Evolutionary conservation across 2,329 filamentous ascomycete genomes (phyloP).

Genomic region (Mycosphaerella sp.): DNA sequence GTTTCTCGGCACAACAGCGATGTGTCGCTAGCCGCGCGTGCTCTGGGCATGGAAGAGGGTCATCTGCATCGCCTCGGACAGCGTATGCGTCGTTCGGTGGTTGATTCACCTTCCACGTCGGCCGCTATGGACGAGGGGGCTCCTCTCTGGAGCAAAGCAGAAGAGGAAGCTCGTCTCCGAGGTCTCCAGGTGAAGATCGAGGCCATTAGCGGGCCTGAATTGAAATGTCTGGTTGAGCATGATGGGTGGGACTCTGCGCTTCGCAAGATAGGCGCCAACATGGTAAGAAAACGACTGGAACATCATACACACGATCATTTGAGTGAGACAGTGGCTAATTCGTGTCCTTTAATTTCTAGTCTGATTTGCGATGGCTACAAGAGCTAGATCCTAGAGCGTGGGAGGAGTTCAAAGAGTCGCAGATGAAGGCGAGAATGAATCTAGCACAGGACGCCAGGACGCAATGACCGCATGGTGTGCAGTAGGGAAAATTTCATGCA

Average conservation of each 20-base stretch:
- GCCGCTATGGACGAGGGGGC: slow-evolving; percentile 20
- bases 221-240: slow-evolving; percentile 56
- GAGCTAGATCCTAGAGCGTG: slow-evolving; percentile 36
- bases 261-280: slow-evolving; percentile 58
- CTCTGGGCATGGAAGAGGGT: slow-evolving; percentile 62
- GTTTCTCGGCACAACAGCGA: slow-evolving; percentile 57
- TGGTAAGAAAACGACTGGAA: slow-evolving; percentile 36
- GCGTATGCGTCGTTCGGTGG: slow-evolving; percentile 57
- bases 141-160: slow-evolving; percentile 26
- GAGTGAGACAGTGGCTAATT: too few species aligned
- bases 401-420: slow-evolving; percentile 34
- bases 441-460: slow-evolving; percentile 16
- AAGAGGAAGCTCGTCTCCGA: slow-evolving; percentile 34
- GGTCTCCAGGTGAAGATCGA: slow-evolving; percentile 42
- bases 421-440: slow-evolving; percentile 34
- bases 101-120: slow-evolving; percentile 41
- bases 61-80: slow-evolving; percentile 64
- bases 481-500: background rate
- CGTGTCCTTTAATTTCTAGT: too few species aligned
- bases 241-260: slow-evolving; percentile 56
- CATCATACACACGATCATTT: too few species aligned
- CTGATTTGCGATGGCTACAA: slow-evolving; percentile 56
- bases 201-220: slow-evolving; percentile 53
- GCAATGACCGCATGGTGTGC: background rate
- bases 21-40: slow-evolving; percentile 60